phyloP scores from a whole-genome alignment of 176 grass and related monocot genomes.

The Triticum monococcum region DNA sequence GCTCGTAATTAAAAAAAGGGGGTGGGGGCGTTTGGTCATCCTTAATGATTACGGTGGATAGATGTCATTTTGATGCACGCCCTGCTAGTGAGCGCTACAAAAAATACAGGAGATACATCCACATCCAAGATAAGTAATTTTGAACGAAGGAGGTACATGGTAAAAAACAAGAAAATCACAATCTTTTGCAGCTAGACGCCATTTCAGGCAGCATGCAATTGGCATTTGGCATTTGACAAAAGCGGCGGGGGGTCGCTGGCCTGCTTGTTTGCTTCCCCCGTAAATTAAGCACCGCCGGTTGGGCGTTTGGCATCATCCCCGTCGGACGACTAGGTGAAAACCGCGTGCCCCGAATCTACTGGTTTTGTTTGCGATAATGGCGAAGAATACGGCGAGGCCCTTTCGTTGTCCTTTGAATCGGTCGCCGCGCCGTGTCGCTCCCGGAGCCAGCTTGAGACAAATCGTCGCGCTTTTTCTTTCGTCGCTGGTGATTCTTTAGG shows the following conservation, averaged over 20 bases:
- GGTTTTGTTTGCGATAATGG: background rate
- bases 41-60: too few species aligned
- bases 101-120: too few species aligned
- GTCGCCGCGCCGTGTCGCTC: conserved; percentile 27
- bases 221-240: conserved; percentile 20
- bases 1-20: too few species aligned
- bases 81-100: too few species aligned
- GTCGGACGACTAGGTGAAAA: background rate
- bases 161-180: too few species aligned
- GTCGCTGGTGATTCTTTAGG: background rate
- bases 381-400: background rate
- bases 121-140: too few species aligned
- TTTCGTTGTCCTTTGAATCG: conserved; percentile 11
- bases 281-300: conserved; percentile 12
- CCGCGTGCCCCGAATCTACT: background rate
- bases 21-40: too few species aligned
- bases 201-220: background rate
- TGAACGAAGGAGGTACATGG: too few species aligned
- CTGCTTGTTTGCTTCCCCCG: background rate
- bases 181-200: background rate
- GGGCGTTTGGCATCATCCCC: conserved; percentile 34
- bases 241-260: background rate
- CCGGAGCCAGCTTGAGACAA: background rate
- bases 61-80: too few species aligned
- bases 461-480: background rate